These are phyloP conservation scores for Papiliotrema nemorosa DNA, from an alignment of 1,284 basidiomycete species.

Conservation along the genomic window DNA sequence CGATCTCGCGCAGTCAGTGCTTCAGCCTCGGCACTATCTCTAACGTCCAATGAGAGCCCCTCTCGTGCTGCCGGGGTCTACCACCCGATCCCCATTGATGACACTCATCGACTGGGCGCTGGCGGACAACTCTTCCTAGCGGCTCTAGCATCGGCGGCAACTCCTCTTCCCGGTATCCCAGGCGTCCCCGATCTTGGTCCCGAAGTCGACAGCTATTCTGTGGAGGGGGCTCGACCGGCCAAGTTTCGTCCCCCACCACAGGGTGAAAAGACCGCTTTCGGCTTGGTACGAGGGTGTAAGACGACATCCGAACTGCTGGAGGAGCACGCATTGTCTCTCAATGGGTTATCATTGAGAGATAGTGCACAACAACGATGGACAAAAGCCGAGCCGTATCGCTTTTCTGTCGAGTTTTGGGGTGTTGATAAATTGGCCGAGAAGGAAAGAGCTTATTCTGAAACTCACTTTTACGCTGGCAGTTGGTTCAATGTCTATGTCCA, in stretches of 20 bases:
- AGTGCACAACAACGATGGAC: conserved; percentile 38
- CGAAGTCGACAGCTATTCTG: conserved; percentile 46
- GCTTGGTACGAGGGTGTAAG: conserved; percentile 35
- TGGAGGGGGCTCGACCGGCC: conserved; percentile 23
- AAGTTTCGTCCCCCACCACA: conserved; percentile 32
- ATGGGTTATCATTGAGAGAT: not conserved
- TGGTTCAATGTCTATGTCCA: conserved; percentile 68
- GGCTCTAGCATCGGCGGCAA: conserved; percentile 3
- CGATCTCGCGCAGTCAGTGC: conserved; percentile 15
- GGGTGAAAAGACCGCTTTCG: conserved; percentile 48
- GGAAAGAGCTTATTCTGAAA: conserved; percentile 57
- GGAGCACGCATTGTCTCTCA: conserved; percentile 2
- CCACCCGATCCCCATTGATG: conserved; percentile 70
- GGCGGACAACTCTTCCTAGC: conserved; percentile 55
- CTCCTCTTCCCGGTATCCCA: conserved; percentile 15
- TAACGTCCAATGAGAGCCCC: not conserved
- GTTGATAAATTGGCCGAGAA: conserved; percentile 78
- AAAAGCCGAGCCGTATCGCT: conserved; percentile 61
- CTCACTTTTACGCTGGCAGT: conserved; percentile 52
- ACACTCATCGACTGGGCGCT: conserved; percentile 76
- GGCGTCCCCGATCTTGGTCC: conserved; percentile 44
- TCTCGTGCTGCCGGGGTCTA: conserved; percentile 44
- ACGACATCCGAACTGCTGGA: conserved; percentile 37
- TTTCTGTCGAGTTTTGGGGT: conserved; percentile 88
- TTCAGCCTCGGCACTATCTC: not conserved